Base-by-base conservation (phyloP, 352 stramenopile genomes). In the Globisporangium middletonii region DNA sequence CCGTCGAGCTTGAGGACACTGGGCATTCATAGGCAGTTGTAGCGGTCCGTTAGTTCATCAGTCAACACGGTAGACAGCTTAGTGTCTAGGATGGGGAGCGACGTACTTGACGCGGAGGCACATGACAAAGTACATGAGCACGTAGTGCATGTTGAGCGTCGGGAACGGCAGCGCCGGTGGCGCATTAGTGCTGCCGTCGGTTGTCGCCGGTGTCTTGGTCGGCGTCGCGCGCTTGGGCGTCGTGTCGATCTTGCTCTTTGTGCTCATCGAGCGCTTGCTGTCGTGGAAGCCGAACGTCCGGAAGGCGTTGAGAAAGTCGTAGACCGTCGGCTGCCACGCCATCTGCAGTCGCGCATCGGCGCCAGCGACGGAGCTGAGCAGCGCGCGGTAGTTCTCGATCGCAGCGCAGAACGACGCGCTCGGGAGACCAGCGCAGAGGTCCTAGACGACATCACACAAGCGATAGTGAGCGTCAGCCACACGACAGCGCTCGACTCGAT, bases 211-310 rank as follows among this genome's bases (percentile, higher is more conserved):
- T 19, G 41, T 18, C 30, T 41, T 53, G 15, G 4, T 55, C 16
- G 27, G 45, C 35, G 38, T 53, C 51, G 69, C 71, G 43, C 49
- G 57, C 35, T 67, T 68, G 2, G 69, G 68, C 26, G 66, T 77
- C 43, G 69, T 62, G 15, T 69, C 53, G 49, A 89, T 87, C 68
- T 92, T 89, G 64, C 75, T 89, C 60, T 88, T 82, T 18, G 81
- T 73, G 51, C 75, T 91, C 79, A 94, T 91, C 18, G 79, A 90
- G 8, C 83, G 76, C 57, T 94, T 94, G 55, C 72, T 88, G 65
- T 94, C 81, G 47, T 87, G 73, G 57, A 94, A 94, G 5, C 83
- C 83, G 48, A 87, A 94, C 16, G 73, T 71, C 12, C 79, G 81
- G 52, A 94, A 94, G 3, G 78, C 75, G 18, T 72, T 80, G 11